Evolutionary conservation across 2,329 filamentous ascomycete genomes (phyloP).

Genomic region (Verruconis gallopava): DNA sequence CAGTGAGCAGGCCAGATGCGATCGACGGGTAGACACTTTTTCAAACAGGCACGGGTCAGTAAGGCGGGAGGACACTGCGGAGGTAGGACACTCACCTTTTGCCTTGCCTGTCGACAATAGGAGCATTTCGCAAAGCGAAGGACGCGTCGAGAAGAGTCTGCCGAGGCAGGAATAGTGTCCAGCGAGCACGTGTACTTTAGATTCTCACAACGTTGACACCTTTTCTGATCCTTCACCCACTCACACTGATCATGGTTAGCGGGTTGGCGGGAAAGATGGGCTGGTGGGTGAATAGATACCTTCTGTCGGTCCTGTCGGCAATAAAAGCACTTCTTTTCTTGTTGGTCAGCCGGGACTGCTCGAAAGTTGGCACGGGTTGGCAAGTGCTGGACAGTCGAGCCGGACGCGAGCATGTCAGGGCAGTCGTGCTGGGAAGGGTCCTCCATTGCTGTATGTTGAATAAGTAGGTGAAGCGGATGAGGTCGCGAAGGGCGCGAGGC

Average conservation of each 20-base stretch:
- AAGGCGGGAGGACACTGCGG: neutral
- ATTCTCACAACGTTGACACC: neutral
- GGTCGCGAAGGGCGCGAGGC: too few species aligned
- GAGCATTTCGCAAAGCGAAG: conserved; percentile 4
- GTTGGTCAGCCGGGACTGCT: too few species aligned
- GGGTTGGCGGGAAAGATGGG: neutral
- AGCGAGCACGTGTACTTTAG: conserved; percentile 1
- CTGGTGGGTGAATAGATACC: neutral
- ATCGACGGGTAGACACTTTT: conserved; percentile 3
- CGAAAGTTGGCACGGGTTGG: too few species aligned
- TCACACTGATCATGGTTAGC: neutral
- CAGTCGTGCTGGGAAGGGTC: too few species aligned
- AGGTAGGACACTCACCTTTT: neutral
- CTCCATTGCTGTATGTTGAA: too few species aligned
- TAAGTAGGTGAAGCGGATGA: too few species aligned
- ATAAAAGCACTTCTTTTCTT: conserved; percentile 3
- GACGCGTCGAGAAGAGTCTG: neutral
- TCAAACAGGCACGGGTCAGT: too few species aligned
- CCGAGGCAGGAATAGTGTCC: neutral
- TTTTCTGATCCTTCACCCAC: neutral
- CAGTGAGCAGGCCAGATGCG: conserved; percentile 1
- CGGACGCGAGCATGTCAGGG: too few species aligned
- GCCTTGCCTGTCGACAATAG: neutral
- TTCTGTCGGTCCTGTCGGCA: conserved; percentile 2
- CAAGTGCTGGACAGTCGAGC: too few species aligned